These are phyloP conservation scores for Talaromyces borbonicus DNA, from an alignment of 495 filamentous ascomycete genomes.

Conservation along the genomic window DNA sequence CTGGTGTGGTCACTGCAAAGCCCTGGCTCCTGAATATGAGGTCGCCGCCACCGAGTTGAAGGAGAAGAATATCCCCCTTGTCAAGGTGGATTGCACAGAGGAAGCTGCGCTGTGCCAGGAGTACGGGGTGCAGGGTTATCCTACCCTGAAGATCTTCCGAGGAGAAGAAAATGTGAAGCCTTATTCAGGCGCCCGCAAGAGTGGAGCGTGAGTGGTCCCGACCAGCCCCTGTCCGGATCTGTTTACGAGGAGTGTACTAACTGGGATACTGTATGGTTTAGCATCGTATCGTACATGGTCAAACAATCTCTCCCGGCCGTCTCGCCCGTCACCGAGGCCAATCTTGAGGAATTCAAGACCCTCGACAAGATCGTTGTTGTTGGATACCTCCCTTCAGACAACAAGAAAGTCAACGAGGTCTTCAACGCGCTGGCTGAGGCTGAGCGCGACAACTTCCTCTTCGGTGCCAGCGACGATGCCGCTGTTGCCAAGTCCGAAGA, in stretches of 20 bases:
- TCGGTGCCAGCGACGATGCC: slow-evolving; percentile 75
- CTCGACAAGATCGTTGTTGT: slow-evolving; percentile 94
- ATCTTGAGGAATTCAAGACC: slow-evolving; percentile 90
- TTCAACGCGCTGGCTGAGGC: slow-evolving; percentile 74
- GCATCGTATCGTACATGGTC: slow-evolving; percentile 97
- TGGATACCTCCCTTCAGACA: slow-evolving; percentile 73
- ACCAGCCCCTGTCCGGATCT: background rate
- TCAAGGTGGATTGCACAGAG: slow-evolving; percentile 94
- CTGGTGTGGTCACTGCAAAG: slow-evolving; percentile 99
- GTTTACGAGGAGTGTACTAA: background rate
- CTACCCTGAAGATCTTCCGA: slow-evolving; percentile 98
- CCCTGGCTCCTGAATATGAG: slow-evolving; percentile 80
- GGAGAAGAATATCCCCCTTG: slow-evolving; percentile 85
- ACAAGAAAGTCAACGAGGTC: slow-evolving; percentile 74
- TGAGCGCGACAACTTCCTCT: slow-evolving; percentile 84
- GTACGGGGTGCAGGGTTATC: slow-evolving; percentile 92
- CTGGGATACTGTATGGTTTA: slow-evolving; percentile 17
- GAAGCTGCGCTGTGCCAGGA: slow-evolving; percentile 84
- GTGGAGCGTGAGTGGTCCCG: slow-evolving; percentile 64
- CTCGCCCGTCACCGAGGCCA: slow-evolving; percentile 66
- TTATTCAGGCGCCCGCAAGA: slow-evolving; percentile 84
- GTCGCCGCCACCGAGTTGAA: slow-evolving; percentile 90
- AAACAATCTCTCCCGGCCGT: slow-evolving; percentile 96
- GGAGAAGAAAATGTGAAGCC: slow-evolving; percentile 72
- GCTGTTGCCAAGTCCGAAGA: slow-evolving; percentile 81